Evolutionary conservation across 371 early-diverging fungal species (phyloP).

Genomic region (Cokeromyces recurvatus): DNA sequence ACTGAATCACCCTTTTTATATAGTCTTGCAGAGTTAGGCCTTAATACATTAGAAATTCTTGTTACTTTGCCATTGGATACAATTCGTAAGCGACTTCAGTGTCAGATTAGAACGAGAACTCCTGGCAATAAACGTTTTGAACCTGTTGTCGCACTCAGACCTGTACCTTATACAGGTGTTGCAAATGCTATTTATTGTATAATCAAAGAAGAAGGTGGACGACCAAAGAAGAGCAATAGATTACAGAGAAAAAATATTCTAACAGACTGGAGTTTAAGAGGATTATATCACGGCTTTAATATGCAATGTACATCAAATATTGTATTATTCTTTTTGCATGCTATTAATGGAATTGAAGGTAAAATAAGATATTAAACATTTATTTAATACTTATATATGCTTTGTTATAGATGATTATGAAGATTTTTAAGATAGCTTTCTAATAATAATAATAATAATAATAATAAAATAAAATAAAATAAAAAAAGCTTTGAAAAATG

Average conservation of each 20-base stretch:
- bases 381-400: not conserved
- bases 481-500: too few species aligned
- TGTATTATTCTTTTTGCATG: conserved; percentile 55
- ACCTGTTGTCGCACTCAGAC: conserved; percentile 69
- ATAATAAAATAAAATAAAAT: too few species aligned
- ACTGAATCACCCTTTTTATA: conserved; percentile 64
- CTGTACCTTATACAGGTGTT: conserved; percentile 84
- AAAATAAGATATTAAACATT: conserved; percentile 11
- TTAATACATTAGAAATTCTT: conserved; percentile 67
- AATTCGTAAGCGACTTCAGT: conserved; percentile 78
- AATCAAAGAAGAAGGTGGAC: conserved; percentile 80
- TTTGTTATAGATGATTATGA: conserved; percentile 15
- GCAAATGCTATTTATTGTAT: conserved; percentile 75
- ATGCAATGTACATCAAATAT: conserved; percentile 66
- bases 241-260: conserved; percentile 19
- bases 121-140: conserved; percentile 61
- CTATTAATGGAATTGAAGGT: conserved; percentile 54
- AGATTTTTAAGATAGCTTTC: conserved; percentile 25
- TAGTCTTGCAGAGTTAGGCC: conserved; percentile 60
- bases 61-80: conserved; percentile 89
- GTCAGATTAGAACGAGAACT: conserved; percentile 60
- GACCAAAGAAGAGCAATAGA: conserved; percentile 5
- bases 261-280: conserved; percentile 58
- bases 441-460: too few species aligned
- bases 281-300: conserved; percentile 76